Evolutionary conservation across 2,329 filamentous ascomycete genomes (phyloP).

Genomic region (Stagonosporopsis tanaceti): DNA sequence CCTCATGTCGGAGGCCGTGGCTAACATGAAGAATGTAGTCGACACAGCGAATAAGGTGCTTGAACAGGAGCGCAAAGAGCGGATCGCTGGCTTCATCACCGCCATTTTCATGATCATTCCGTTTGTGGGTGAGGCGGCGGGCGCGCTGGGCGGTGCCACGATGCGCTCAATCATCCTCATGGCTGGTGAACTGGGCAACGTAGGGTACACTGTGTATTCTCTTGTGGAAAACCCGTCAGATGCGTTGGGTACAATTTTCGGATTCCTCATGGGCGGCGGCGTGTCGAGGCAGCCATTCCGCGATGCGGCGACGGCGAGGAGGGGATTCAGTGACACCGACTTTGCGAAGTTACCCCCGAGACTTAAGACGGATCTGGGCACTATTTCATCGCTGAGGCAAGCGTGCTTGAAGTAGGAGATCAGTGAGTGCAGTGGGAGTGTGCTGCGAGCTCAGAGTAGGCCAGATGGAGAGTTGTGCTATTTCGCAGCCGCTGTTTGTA

Average conservation of each 20-base stretch:
- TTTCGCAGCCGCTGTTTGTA: too few relatives aligned
- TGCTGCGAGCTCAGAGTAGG: too few relatives aligned
- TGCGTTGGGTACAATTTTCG: neutral
- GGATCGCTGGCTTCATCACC: neutral
- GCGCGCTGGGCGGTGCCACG: neutral
- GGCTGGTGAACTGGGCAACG: neutral
- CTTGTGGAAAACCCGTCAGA: neutral
- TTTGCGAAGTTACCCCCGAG: neutral
- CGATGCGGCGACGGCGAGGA: neutral
- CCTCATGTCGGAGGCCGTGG: neutral
- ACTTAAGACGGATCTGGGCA: neutral
- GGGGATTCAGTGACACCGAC: neutral
- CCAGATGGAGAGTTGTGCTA: too few relatives aligned
- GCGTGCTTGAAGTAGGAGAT: neutral
- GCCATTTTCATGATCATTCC: neutral
- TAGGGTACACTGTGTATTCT: neutral
- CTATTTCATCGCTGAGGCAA: neutral
- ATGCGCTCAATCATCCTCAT: neutral
- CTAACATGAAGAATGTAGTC: neutral
- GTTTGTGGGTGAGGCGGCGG: neutral
- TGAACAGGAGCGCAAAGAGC: neutral
- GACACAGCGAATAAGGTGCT: neutral
- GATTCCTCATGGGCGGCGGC: neutral
- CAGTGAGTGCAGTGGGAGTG: too few relatives aligned
- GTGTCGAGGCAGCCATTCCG: neutral